These are phyloP conservation scores for Yamadazyma sp. DNA, from an alignment of 805 yeast genomes.

Conservation along the genomic window DNA sequence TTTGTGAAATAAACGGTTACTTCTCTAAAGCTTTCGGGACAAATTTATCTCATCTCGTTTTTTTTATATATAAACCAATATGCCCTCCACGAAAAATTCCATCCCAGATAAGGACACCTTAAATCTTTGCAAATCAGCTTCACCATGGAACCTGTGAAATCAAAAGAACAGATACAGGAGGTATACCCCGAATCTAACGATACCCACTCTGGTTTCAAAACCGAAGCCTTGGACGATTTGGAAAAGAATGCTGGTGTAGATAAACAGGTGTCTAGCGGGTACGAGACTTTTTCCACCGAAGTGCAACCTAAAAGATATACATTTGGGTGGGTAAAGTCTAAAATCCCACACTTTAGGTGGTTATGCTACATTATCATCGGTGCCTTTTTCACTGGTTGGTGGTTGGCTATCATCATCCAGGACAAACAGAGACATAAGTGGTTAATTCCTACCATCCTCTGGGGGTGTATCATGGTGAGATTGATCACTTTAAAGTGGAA, in stretches of 20 bases:
- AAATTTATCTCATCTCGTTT: constrained; percentile 5
- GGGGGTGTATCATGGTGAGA: constrained; percentile 50
- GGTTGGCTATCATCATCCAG: constrained; percentile 56
- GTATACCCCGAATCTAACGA: constrained; percentile 2
- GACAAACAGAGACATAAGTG: constrained; percentile 48
- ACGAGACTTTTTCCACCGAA: constrained; percentile 11
- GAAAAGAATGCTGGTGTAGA: constrained; percentile 13
- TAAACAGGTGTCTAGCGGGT: constrained; percentile 10
- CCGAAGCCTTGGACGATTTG: constrained; percentile 11
- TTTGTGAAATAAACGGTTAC: too few species aligned
- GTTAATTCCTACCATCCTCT: constrained; percentile 58
- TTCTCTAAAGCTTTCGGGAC: too few species aligned
- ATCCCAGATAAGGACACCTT: too few species aligned
- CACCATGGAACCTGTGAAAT: constrained; percentile 13
- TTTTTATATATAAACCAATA: too few species aligned
- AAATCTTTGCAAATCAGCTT: too few species aligned
- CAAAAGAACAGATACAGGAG: constrained; percentile 10
- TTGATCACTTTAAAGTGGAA: constrained; percentile 51
- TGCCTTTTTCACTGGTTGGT: constrained; percentile 52
- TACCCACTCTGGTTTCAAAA: neutral
- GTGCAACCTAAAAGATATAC: constrained; percentile 8
- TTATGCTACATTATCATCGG: constrained; percentile 25
- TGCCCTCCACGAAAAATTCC: too few species aligned
- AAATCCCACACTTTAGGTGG: constrained; percentile 13
- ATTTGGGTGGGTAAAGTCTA: constrained; percentile 9